Conservation (phyloP, 2,329 filamentous ascomycete genomes). For the Trichoderma sp. region DNA sequence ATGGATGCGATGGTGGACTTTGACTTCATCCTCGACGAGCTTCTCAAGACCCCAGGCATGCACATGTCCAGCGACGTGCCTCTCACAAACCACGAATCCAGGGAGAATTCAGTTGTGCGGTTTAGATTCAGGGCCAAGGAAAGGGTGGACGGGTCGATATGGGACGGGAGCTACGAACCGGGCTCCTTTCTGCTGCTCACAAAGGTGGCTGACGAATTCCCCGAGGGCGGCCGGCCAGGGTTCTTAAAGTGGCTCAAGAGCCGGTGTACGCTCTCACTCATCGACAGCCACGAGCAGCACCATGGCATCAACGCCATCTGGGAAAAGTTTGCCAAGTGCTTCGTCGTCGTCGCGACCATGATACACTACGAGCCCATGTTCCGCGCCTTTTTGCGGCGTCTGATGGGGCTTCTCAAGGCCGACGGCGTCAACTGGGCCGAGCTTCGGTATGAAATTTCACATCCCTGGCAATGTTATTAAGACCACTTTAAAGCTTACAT, state of each 20-base stretch:
- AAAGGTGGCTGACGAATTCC: conserved; percentile 70
- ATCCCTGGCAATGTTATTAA: not conserved
- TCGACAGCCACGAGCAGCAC: conserved; percentile 75
- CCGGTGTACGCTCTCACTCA: conserved; percentile 66
- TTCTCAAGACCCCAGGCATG: conserved; percentile 70
- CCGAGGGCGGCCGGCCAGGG: conserved; percentile 63
- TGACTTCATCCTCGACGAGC: conserved; percentile 70
- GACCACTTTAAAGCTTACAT: not conserved
- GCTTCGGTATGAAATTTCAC: conserved; percentile 47
- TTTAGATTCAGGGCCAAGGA: conserved; percentile 59
- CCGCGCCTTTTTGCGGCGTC: conserved; percentile 66
- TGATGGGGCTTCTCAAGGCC: conserved; percentile 68
- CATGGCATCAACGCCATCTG: conserved; percentile 82
- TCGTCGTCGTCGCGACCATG: conserved; percentile 68
- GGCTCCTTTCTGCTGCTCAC: conserved; percentile 56
- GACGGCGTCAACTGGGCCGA: conserved; percentile 88
- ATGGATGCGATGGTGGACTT: conserved; percentile 89
- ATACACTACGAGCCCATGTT: conserved; percentile 91
- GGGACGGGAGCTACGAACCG: conserved; percentile 61
- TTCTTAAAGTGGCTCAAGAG: conserved; percentile 76
- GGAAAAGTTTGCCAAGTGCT: conserved; percentile 74
- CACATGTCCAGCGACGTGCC: conserved; percentile 62
- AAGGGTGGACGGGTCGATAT: conserved; percentile 53
- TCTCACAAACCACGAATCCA: conserved; percentile 52
- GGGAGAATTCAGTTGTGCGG: conserved; percentile 52